These are phyloP conservation scores for Neostapfia colusana DNA, from an alignment of 176 grass and related monocot species.

Conservation along the genomic window DNA sequence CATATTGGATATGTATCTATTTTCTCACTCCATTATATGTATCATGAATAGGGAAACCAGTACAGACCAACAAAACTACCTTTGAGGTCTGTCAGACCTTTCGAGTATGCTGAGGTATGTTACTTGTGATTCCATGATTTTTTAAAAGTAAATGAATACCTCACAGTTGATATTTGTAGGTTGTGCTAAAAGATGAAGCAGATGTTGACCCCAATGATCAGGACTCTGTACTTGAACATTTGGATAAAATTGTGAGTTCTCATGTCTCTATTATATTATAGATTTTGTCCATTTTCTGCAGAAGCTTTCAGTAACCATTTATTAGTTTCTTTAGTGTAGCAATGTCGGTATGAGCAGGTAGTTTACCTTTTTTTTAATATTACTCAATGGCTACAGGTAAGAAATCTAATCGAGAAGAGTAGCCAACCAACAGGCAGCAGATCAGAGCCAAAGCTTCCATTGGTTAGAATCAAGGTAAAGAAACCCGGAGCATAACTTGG, in stretches of 20 bases:
- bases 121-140: slow-evolving; percentile 22
- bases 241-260: slow-evolving; percentile 73
- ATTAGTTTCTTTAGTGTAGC: no score
- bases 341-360: no score
- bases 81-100: slow-evolving; percentile 82
- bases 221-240: slow-evolving; percentile 86
- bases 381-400: slow-evolving; percentile 61
- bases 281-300: no score
- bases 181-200: slow-evolving; percentile 94
- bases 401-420: slow-evolving; percentile 81
- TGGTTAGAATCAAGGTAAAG: slow-evolving; percentile 88
- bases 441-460: slow-evolving; percentile 73
- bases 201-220: slow-evolving; percentile 88
- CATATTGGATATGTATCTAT: slow-evolving; percentile 12
- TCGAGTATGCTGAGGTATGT: slow-evolving; percentile 93
- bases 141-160: neutral
- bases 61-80: slow-evolving; percentile 94
- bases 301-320: no score
- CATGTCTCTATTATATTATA: no score
- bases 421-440: slow-evolving; percentile 49
- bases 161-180: slow-evolving; percentile 35
- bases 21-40: slow-evolving; percentile 41
- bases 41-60: slow-evolving; percentile 68
- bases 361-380: neutral
- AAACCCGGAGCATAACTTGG: neutral